phyloP scores from a whole-genome alignment of 176 grass and related monocot species.

The Cenchrus purpureus region DNA sequence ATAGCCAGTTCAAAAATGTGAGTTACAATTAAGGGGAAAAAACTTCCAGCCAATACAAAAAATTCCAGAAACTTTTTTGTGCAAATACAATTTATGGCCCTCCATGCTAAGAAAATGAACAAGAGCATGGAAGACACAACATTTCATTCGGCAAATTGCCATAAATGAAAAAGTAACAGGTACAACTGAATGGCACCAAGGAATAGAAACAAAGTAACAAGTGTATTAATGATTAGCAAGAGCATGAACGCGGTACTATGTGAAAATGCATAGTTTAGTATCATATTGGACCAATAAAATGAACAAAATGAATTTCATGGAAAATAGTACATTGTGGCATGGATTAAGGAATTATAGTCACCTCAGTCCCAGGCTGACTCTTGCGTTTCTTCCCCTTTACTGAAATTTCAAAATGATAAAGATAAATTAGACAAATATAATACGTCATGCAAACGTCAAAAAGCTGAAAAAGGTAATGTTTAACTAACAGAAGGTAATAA shows the following conservation, averaged over 20 bases:
- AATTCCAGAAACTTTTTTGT: not conserved
- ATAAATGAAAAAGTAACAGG: not conserved
- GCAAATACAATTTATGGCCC: not conserved
- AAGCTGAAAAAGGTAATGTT: constrained; percentile 13
- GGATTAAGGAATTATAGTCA: constrained; percentile 37
- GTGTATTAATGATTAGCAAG: constrained; percentile 15
- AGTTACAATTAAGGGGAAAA: not conserved
- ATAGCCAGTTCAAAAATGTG: not conserved
- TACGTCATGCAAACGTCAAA: not conserved
- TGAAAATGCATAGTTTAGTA: constrained; percentile 9
- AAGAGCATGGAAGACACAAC: not conserved
- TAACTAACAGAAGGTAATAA: constrained; percentile 7
- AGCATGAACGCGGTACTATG: not conserved
- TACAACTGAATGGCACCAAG: not conserved
- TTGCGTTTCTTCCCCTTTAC: constrained; percentile 93
- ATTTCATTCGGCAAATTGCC: constrained; percentile 9
- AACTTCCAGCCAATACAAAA: not conserved
- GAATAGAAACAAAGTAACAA: not conserved
- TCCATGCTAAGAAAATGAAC: not conserved
- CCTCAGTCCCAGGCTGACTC: constrained; percentile 69
- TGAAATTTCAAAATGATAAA: constrained; percentile 48
- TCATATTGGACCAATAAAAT: constrained; percentile 19
- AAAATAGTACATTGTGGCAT: constrained; percentile 8
- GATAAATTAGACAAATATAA: constrained; percentile 23
- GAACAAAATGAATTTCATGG: constrained; percentile 6